Conservation (phyloP, 495 filamentous ascomycete genomes). For the Bathelium albidoporum region DNA sequence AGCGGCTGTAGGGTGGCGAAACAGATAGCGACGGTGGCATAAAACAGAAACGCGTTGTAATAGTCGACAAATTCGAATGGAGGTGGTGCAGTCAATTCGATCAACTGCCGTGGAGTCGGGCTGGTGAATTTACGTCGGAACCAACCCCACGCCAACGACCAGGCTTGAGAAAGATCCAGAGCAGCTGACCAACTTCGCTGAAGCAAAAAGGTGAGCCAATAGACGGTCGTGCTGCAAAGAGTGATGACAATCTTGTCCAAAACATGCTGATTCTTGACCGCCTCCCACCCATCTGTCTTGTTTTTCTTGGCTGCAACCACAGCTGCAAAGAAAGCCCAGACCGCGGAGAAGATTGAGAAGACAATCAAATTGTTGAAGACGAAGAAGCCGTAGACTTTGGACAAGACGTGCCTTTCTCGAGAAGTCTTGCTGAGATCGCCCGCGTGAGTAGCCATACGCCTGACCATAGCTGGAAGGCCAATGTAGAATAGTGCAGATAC, state of each 20-base stretch:
- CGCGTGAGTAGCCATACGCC: constrained; percentile 62
- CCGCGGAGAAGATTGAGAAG: constrained; percentile 76
- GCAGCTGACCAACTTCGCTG: constrained; percentile 89
- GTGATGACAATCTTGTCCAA: constrained; percentile 52
- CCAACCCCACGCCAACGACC: constrained; percentile 68
- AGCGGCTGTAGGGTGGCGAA: constrained; percentile 83
- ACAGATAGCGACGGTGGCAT: constrained; percentile 77
- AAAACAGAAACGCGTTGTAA: constrained; percentile 95
- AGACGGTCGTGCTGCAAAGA: constrained; percentile 69
- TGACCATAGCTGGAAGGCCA: constrained; percentile 81
- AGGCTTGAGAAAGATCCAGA: constrained; percentile 76
- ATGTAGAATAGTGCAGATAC: constrained; percentile 83
- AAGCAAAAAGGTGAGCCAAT: constrained; percentile 88
- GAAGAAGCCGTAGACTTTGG: constrained; percentile 91
- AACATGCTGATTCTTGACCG: constrained; percentile 52
- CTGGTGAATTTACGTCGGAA: constrained; percentile 71
- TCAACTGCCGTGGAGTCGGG: constrained; percentile 85
- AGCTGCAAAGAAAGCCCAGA: constrained; percentile 59
- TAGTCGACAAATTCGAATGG: constrained; percentile 92
- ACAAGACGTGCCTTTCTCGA: constrained; percentile 83
- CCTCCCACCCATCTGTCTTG: constrained; percentile 51
- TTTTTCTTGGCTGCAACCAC: constrained; percentile 48
- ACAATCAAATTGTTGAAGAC: constrained; percentile 94
- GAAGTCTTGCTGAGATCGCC: constrained; percentile 88
- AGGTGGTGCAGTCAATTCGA: constrained; percentile 86